These are phyloP conservation scores for Coemansia sp. DNA, from an alignment of 192 early-diverging fungal species.

Conservation along the genomic window DNA sequence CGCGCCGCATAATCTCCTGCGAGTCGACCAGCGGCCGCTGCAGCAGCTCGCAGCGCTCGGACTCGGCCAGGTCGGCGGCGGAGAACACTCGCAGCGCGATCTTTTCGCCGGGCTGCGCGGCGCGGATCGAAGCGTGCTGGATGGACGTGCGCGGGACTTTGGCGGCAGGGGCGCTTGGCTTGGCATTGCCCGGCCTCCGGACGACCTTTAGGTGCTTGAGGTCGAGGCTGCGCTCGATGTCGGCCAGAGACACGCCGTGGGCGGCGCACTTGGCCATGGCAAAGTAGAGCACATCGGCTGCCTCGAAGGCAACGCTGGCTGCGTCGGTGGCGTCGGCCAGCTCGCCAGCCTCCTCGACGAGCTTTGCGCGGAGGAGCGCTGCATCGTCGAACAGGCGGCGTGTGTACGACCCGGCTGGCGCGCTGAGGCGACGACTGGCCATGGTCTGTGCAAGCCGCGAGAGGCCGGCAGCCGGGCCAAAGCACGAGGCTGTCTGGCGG, in stretches of 20 bases:
- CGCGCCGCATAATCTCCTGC: constrained; percentile 78
- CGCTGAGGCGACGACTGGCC: constrained; percentile 61
- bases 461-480: constrained; percentile 77
- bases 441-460: constrained; percentile 68
- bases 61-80: constrained; percentile 47
- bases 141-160: constrained; percentile 34
- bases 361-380: constrained; percentile 80
- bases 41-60: constrained; percentile 63
- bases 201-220: constrained; percentile 77
- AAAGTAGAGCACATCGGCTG: constrained; percentile 96
- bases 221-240: constrained; percentile 87
- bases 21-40: constrained; percentile 92
- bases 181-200: constrained; percentile 90
- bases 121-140: constrained; percentile 24
- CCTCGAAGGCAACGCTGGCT: constrained; percentile 90
- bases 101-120: constrained; percentile 44
- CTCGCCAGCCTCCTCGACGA: constrained; percentile 94
- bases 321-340: constrained; percentile 72
- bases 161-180: constrained; percentile 54
- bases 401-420: constrained; percentile 92
- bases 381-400: constrained; percentile 81
- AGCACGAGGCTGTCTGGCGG: constrained; percentile 85
- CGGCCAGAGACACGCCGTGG: constrained; percentile 74
- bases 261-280: constrained; percentile 82
- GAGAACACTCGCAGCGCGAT: constrained; percentile 77